Base-by-base conservation (phyloP, 495 filamentous ascomycete genomes). In the Penicillium subrubescens region DNA sequence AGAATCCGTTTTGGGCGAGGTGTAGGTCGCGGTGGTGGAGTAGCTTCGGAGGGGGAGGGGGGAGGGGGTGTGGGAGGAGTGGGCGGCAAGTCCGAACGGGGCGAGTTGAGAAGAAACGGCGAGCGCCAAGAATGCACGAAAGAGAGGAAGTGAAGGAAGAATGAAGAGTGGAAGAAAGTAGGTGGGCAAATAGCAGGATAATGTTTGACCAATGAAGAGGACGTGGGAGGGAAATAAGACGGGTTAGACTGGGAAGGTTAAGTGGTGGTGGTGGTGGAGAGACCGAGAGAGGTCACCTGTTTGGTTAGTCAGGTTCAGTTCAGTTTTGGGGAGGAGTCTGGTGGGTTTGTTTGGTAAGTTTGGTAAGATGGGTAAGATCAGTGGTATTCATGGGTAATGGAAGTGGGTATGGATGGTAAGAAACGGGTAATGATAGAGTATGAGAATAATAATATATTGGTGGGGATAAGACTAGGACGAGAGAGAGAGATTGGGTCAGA, bases 1-100 rank as follows among this genome's bases (percentile, higher is more conserved):
- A 58, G 64, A 65, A 67, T 62, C 71, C 66, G 71, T 69, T 73
- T 73, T 73, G 71, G 71, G 68, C 59, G 61, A 59, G 63, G 62
- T 53, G 51, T 62, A 46, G 56, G 67, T 62, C 68, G 68, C 68
- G 68, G 68, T 70, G 68, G 68, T 70, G 68, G 68, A 67, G 68
- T 53, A 67, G 65, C 65, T 70, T 61, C 43, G 62, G 68, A 63
- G 63, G 57, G 64, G 64, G 59, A 52, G 46, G 46, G 58, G 63
- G 64, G 67, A n/a, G 17, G 51, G 68, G 66, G 64, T 59, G 66
- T 63, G 65, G 59, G 57, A 51, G 61, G 59, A 58, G 57, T 63
- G 71, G 71, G 69, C 66, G 68, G 71, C 70, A 73, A 61, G 70
- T 65, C 70, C 70, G 67, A 72, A 71, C 59, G 62, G 71, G 64